Evolutionary conservation across 495 filamentous ascomycete species (phyloP), one percentile per base, ranked within the genome.

Genomic region (Neurospora tetraspora): DNA sequence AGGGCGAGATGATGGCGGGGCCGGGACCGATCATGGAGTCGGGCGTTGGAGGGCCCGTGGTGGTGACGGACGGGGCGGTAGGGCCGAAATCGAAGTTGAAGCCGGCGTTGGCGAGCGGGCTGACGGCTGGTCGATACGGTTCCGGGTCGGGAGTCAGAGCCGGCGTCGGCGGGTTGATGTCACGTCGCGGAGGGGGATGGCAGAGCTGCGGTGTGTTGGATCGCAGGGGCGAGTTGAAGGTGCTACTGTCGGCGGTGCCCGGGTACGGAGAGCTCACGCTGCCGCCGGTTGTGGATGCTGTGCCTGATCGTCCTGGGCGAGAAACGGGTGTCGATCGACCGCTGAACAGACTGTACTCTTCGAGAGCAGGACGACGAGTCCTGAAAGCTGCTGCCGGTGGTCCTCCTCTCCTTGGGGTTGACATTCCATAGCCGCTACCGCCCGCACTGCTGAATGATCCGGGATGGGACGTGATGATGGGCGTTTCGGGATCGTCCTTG

Each of bases 11-110:
- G 43, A 34, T 31, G 71, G 71, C 14, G 53, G 23, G 43, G 36
- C 5, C 43, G 39, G 16, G 65, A 36, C 68, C 37, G 39, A 34
- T 38, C 37, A 34, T 71, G 12, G 53, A 61, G 53, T 61, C 70
- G 4, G 70, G 53, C 23, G 73, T 39, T 11, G 47, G 39, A 42
- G 42, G 20, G 9, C 70, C 39, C 18, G 37, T 53, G 16, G 72
- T 73, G 38, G 45, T 68, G 39, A 37, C 45, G 14, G 76, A 70
- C 5, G 78, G 20, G 1, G 75, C 74, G 5, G 70, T 72, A 14
- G 73, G 72, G 47, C 75, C 77, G 69, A 81, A 80, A 71, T 78
- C 77, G 40, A 81, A 81, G 14, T 81, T 77, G 76, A 81, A 81
- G 53, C 78, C 76, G 4, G 72, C 70, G 18, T 76, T 77, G 38